Conservation (phyloP, 2,329 filamentous ascomycete species). For the Gaeumannomyces tritici region DNA sequence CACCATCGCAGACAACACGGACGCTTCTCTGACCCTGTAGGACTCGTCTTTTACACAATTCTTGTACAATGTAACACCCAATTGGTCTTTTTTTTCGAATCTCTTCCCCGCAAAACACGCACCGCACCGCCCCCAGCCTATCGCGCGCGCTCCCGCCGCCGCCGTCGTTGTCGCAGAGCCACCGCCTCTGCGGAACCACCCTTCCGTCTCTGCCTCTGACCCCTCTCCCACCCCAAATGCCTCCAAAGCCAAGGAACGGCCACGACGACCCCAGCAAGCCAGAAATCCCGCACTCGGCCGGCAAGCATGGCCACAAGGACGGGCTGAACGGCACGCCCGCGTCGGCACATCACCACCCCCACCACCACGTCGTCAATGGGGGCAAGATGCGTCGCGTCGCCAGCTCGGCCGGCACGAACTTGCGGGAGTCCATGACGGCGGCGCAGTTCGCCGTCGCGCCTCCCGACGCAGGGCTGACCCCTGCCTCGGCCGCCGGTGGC, state of each 20-base stretch:
- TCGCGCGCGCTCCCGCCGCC: background rate
- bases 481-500: background rate
- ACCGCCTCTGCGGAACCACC: background rate
- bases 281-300: conserved; percentile 24
- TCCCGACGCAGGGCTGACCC: background rate
- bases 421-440: conserved; percentile 31
- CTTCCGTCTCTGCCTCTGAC: background rate
- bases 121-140: background rate
- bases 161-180: background rate
- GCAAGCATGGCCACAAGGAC: conserved; percentile 26
- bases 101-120: background rate
- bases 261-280: conserved; percentile 2
- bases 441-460: conserved; percentile 8
- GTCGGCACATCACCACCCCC: conserved; percentile 18
- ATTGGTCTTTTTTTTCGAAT: background rate
- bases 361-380: conserved; percentile 27
- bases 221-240: conserved; percentile 9
- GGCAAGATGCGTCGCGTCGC: conserved; percentile 46
- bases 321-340: background rate
- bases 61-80: background rate
- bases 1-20: background rate
- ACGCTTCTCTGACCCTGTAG: background rate
- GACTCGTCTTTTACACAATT: background rate
- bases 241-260: conserved; percentile 31
- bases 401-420: conserved; percentile 39